Percentiles rank a stretch among this genome's conserved stretches.
These are phyloP conservation scores for Mycogone perniciosa DNA, from an alignment of 2,329 filamentous ascomycete species.

Conservation along the genomic window DNA sequence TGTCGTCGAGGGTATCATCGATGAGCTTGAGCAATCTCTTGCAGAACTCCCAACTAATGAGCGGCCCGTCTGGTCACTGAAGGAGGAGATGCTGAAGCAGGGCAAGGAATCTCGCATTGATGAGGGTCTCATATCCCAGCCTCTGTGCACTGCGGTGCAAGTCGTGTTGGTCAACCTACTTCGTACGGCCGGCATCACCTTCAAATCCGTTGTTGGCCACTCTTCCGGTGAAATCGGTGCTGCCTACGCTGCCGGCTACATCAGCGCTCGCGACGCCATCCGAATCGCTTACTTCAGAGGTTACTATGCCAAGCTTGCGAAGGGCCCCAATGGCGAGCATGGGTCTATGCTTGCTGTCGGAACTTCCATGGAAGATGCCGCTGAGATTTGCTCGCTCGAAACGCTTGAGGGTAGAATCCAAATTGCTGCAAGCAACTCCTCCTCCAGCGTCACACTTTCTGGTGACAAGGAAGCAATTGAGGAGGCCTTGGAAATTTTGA, in stretches of 20 bases:
- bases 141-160: not conserved
- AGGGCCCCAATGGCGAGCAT: not conserved
- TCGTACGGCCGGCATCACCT: not conserved
- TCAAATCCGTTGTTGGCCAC: not conserved
- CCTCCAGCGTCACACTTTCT: slow-evolving; percentile 20
- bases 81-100: not conserved
- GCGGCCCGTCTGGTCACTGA: not conserved
- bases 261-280: not conserved
- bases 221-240: slow-evolving; percentile 1
- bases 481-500: slow-evolving; percentile 18
- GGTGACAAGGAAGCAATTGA: slow-evolving; percentile 24
- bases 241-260: not conserved
- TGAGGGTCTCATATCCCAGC: not conserved
- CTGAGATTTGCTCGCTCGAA: not conserved
- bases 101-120: not conserved
- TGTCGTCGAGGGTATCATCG: not conserved
- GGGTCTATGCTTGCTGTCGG: slow-evolving; percentile 20
- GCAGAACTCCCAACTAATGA: not conserved
- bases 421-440: slow-evolving; percentile 21
- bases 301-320: not conserved
- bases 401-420: slow-evolving; percentile 7
- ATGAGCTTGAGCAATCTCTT: not conserved
- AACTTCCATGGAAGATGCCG: slow-evolving; percentile 16
- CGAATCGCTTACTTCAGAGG: not conserved
- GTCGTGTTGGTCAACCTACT: not conserved